Evolutionary conservation across 306 rosid genomes (phyloP), one percentile per base, ranked within the genome.

Genomic region (Gastrolobium villosum): DNA sequence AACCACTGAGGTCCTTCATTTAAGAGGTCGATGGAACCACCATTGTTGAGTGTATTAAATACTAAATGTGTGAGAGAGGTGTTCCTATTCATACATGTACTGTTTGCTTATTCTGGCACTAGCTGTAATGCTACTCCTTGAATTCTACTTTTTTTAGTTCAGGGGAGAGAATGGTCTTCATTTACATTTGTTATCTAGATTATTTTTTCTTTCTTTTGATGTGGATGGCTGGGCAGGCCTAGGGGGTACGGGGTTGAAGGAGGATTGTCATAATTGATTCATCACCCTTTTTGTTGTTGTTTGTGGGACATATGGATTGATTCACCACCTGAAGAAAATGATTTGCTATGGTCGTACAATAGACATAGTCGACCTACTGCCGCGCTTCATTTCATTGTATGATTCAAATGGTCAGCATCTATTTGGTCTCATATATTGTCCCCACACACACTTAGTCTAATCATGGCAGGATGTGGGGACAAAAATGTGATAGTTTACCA

Each of bases 11-110:
- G 28, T 77, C 75, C 79, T 84, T 61, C 72, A 70, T n/a, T 75
- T 43, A 46, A 46, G 43, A 81, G 83, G 76, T 65, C 75, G 39
- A 52, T 63, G 75, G 75, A 81, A 65, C 65, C 61, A 63, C 69
- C 81, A 65, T 48, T 52, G 44, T 70, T 78, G 76, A 61, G 72
- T 46, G 66, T 81, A 53, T 65, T 52, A 55, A 36, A 60, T 5
- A 36, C 76, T 54, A 34, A 59, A 37, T 61, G 53, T 70, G 44
- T 15, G 83, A 77, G 76, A 77, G 76, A 13, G 70, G 30, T 59
- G 30, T 55, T 73, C 77, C 71, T 46, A 59, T 34, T 74, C 72
- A 32, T 81, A 48, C 83, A n/a, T 85, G 86, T 89, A 80, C 81
- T 85, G 81, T 44, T 55, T 52, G 34, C 34, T 66, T 53, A 50